Base-by-base conservation (phyloP, 306 rosid genomes). In the Lathyrus aphaca region DNA sequence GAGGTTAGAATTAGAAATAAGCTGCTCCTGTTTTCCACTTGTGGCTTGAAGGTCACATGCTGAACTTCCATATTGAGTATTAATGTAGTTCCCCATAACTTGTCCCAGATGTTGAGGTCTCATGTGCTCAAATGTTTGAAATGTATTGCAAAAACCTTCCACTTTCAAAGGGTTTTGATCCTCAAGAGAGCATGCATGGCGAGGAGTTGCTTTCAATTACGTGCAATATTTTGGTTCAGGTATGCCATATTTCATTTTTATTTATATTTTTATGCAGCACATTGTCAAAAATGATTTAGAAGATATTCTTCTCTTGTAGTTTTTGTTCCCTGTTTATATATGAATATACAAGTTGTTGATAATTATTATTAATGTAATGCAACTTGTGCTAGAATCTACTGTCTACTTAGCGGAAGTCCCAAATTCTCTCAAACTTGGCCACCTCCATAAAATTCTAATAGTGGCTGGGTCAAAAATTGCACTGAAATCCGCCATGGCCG, bases 161-260 rank as follows among this genome's bases (percentile, higher is more conserved):
- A 50, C 96, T 95, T 69, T 95, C 97, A 18, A 91, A 84, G 75
- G 96, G 85, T 77, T 77, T 91, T 86, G 97, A 95, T 87, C 89
- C 91, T 27, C 99, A 91, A 80, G 99, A 95, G 84, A 73, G 77
- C 65, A 83, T 85, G 90, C 84, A 89, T 60, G 97, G 96, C n/a
- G 97, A 91, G 80, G 99, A 95, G 83, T 87, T 91, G 67, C 86
- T 95, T 57, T 82, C 96, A 68, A 68, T 91, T 79, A 79, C 69
- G 25, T 80, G 97, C 82, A 86, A 87, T 79, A 66, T 78, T 32
- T 85, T 95, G 85, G 82, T 91, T 75, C 96, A 95, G 96, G 99
- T 95, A 80, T 78, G 70, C 43, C 37, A 39, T 74, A 27, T 48
- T 49, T 43, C 18, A 11, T 16, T 60, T 66, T 48, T 18, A 72